phyloP scores from a whole-genome alignment of 345 rosid species.

The Syzygium aqueum region DNA sequence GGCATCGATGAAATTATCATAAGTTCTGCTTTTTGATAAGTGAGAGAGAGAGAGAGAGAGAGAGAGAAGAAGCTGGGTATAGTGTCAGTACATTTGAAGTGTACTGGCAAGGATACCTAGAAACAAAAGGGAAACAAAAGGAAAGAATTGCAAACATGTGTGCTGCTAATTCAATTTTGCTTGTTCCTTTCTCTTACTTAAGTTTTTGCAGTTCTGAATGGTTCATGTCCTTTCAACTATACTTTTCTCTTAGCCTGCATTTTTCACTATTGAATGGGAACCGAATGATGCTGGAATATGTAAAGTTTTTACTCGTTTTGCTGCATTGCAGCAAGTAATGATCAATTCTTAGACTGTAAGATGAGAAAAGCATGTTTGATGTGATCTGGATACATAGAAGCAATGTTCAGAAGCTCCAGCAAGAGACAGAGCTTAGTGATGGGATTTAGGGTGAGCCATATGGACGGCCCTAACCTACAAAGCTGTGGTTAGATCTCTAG shows the following conservation, averaged over 20 bases:
- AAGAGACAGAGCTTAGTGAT: background rate
- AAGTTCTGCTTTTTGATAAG: background rate
- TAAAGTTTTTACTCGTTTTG: background rate
- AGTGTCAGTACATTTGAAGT: background rate
- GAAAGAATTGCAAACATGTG: background rate
- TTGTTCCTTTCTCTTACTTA: background rate
- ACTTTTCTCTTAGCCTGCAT: background rate
- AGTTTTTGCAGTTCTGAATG: background rate
- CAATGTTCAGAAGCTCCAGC: background rate
- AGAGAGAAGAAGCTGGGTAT: background rate
- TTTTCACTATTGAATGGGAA: background rate
- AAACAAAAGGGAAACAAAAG: background rate
- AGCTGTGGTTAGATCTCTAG: background rate
- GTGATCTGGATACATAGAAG: background rate
- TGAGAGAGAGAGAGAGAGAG: too few species aligned
- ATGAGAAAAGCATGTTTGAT: background rate
- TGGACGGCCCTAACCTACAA: background rate
- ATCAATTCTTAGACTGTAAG: background rate
- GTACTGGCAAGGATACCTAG: background rate
- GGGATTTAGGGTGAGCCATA: background rate
- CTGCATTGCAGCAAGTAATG: background rate
- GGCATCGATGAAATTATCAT: background rate
- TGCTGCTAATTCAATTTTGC: background rate
- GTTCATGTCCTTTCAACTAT: background rate
- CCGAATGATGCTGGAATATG: background rate